phyloP scores from a whole-genome alignment of 2,329 filamentous ascomycete species.

The Botryotinia globosa region DNA sequence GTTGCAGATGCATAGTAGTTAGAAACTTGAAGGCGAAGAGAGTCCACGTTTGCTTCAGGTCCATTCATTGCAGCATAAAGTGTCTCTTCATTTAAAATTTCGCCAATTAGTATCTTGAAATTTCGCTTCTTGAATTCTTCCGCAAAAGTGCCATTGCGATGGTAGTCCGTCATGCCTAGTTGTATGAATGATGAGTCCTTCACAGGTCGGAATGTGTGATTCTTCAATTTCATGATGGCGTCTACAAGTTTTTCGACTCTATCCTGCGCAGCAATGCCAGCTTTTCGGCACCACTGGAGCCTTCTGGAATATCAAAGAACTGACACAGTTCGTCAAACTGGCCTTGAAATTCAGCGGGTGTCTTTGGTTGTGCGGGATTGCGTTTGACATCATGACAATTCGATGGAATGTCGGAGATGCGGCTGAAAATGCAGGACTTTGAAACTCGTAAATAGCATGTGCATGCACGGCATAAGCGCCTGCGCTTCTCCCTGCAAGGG shows the following conservation, averaged over 20 bases:
- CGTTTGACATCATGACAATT: conserved; percentile 47
- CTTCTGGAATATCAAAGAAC: conserved; percentile 37
- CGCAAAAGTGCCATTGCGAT: conserved; percentile 41
- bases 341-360: conserved; percentile 38
- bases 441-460: conserved; percentile 27
- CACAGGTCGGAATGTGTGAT: conserved; percentile 47
- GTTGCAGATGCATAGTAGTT: conserved; percentile 46
- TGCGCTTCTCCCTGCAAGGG: conserved; percentile 53
- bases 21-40: conserved; percentile 41
- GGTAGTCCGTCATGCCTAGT: conserved; percentile 41
- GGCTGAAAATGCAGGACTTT: conserved; percentile 24
- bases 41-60: conserved; percentile 39
- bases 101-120: conserved; percentile 44
- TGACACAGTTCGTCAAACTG: conserved; percentile 46
- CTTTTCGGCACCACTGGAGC: conserved; percentile 35
- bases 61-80: conserved; percentile 44
- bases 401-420: conserved; percentile 37
- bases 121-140: conserved; percentile 40
- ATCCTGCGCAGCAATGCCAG: conserved; percentile 39
- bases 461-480: conserved; percentile 51
- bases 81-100: conserved; percentile 46
- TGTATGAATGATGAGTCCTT: conserved; percentile 45
- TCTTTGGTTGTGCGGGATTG: conserved; percentile 46
- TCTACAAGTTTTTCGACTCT: conserved; percentile 38
- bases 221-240: conserved; percentile 42